A percentile compares a stretch with the other conserved stretches of the same genome.
phyloP scores from a whole-genome alignment of 495 filamentous ascomycete species.

The Pseudevernia furfuracea region DNA sequence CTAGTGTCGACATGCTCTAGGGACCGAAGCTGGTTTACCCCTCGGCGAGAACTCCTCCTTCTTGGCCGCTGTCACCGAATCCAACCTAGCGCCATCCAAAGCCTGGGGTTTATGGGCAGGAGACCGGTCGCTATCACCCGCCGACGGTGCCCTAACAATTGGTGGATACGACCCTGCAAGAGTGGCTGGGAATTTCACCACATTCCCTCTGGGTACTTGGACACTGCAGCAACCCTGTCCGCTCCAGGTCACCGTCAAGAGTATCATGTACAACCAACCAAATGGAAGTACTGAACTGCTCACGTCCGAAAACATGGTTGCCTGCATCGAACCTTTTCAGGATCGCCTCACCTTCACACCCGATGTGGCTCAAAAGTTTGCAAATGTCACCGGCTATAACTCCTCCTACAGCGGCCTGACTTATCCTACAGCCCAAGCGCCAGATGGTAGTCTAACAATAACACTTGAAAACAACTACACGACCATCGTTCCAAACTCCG shows the following conservation, averaged over 20 bases:
- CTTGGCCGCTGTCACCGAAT: slow-evolving; percentile 5
- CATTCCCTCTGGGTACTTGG: slow-evolving; percentile 2
- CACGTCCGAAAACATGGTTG: not conserved
- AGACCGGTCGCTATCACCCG: slow-evolving; percentile 13
- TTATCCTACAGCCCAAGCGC: not conserved
- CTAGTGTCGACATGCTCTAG: not conserved
- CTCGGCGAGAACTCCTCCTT: slow-evolving; percentile 6
- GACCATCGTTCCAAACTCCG: not conserved
- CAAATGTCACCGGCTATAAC: not conserved
- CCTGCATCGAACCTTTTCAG: slow-evolving; percentile 11
- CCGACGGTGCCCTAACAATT: slow-evolving; percentile 3
- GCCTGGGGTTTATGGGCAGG: slow-evolving; percentile 3
- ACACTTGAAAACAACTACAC: slow-evolving; percentile 1
- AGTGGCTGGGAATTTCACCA: slow-evolving; percentile 2
- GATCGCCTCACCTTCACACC: slow-evolving; percentile 10
- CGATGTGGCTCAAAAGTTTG: slow-evolving; percentile 9
- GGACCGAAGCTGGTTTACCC: slow-evolving; percentile 5
- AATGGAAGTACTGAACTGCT: not conserved
- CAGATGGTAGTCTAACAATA: slow-evolving; percentile 4
- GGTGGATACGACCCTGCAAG: slow-evolving; percentile 3
- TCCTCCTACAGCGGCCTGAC: not conserved
- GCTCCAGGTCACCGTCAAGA: not conserved
- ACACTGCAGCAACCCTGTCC: slow-evolving; percentile 1
- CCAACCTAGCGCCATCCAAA: slow-evolving; percentile 9
- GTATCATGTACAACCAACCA: not conserved